Evolutionary conservation across 31 red algal genomes (phyloP).

Genomic region (Odonthalia washingtoniensis): DNA sequence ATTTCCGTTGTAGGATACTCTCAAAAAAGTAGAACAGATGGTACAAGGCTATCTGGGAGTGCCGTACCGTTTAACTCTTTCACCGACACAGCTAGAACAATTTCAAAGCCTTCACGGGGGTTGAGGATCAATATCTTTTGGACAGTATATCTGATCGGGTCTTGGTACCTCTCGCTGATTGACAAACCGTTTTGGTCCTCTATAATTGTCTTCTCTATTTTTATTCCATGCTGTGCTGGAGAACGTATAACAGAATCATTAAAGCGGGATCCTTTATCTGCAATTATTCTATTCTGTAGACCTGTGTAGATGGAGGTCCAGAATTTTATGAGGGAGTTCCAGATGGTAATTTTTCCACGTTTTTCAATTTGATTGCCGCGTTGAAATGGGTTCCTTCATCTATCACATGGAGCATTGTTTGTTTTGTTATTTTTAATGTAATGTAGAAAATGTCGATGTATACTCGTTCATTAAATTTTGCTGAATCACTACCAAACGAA

Average conservation of each 20-base stretch:
- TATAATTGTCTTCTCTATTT: conserved; percentile 23
- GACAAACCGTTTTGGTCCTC: conserved; percentile 37
- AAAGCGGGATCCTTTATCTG: conserved; percentile 43
- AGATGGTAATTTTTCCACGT: background rate
- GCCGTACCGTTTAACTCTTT: conserved; percentile 42
- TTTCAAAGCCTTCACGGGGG: background rate
- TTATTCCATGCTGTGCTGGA: background rate
- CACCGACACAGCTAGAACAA: background rate
- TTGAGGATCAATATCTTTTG: conserved; percentile 19
- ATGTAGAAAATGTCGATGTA: conserved; percentile 29
- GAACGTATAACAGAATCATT: background rate
- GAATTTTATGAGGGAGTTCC: background rate
- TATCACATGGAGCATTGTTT: background rate
- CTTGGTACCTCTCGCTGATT: no score
- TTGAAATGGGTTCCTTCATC: conserved; percentile 10
- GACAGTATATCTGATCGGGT: conserved; percentile 27
- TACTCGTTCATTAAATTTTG: conserved; percentile 20
- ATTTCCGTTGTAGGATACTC: conserved; percentile 25
- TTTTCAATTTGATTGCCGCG: background rate
- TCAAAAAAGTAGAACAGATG: conserved; percentile 30
- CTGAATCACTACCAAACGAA: background rate
- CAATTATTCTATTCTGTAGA: conserved; percentile 51
- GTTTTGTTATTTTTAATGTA: no score
- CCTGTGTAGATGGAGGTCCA: conserved; percentile 46
- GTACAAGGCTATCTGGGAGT: conserved; percentile 37